phyloP scores from a whole-genome alignment of 441 rosid genomes.

The Pelargonium australe region DNA sequence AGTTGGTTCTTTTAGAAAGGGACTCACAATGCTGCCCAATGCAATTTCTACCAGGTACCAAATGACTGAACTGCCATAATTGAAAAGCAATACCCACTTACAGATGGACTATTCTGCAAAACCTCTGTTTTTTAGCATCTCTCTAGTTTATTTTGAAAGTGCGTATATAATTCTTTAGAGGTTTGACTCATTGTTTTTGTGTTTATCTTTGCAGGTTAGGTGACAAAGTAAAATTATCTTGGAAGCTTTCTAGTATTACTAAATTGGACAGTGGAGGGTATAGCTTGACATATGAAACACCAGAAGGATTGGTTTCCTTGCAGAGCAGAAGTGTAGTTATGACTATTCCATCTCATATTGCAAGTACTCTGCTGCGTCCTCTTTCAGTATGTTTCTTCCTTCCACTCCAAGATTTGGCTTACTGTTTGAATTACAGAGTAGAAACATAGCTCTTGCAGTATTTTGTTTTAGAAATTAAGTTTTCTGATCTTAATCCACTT shows the following conservation, averaged over 20 bases:
- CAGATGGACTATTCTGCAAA: no score
- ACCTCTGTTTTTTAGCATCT: no score
- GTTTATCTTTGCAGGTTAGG: slow-evolving; percentile 54
- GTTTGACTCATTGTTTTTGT: background rate
- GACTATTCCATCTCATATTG: slow-evolving; percentile 83
- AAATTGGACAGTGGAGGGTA: slow-evolving; percentile 53
- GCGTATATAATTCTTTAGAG: no score
- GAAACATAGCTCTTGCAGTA: background rate
- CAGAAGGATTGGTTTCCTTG: slow-evolving; percentile 66
- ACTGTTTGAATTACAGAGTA: background rate
- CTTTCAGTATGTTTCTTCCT: slow-evolving; percentile 58
- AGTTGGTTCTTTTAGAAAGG: slow-evolving; percentile 80
- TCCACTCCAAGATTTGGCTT: background rate
- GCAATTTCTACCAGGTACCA: slow-evolving; percentile 70
- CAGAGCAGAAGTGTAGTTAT: slow-evolving; percentile 67
- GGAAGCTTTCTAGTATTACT: slow-evolving; percentile 65
- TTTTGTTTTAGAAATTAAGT: background rate
- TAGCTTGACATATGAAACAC: slow-evolving; percentile 76
- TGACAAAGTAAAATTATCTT: slow-evolving; percentile 58
- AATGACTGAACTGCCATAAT: background rate
- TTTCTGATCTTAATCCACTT: background rate
- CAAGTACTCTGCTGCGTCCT: slow-evolving; percentile 61
- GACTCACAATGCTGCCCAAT: slow-evolving; percentile 68
- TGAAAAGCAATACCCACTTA: no score
- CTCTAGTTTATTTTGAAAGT: no score